phyloP scores from a whole-genome alignment of 2,329 filamentous ascomycete genomes.

The Sordariomycetes sp. region DNA sequence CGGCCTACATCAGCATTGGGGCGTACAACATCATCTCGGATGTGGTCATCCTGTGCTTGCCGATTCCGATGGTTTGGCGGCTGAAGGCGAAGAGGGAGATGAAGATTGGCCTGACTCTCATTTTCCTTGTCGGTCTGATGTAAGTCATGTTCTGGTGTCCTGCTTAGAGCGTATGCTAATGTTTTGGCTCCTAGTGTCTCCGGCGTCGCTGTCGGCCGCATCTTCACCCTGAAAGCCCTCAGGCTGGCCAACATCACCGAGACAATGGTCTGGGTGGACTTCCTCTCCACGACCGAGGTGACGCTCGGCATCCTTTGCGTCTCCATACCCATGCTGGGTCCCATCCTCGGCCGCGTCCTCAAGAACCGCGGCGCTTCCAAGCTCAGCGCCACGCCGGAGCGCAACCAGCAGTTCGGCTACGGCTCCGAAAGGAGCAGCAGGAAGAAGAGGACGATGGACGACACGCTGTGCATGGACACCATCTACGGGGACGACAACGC shows the following conservation, averaged over 20 bases:
- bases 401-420: background rate
- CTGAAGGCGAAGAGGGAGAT: constrained; percentile 20
- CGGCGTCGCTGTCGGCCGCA: constrained; percentile 9
- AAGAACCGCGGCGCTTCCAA: background rate
- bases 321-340: constrained; percentile 11
- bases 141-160: constrained; percentile 6
- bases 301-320: constrained; percentile 12
- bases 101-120: constrained; percentile 16
- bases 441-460: background rate
- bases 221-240: constrained; percentile 7
- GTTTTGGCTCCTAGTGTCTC: constrained; percentile 8
- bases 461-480: background rate
- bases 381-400: background rate
- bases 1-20: constrained; percentile 27
- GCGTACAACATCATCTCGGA: constrained; percentile 29
- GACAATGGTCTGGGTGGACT: constrained; percentile 11
- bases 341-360: background rate
- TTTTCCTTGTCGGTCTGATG: constrained; percentile 18
- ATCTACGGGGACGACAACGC: background rate
- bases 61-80: constrained; percentile 23
- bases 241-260: constrained; percentile 12
- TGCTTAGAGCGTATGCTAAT: background rate
- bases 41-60: constrained; percentile 25
- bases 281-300: constrained; percentile 11
- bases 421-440: background rate